Evolutionary conservation across 208 protist species (phyloP), one percentile per base, ranked within the genome.

Genomic region (Leishmania amazonensis): DNA sequence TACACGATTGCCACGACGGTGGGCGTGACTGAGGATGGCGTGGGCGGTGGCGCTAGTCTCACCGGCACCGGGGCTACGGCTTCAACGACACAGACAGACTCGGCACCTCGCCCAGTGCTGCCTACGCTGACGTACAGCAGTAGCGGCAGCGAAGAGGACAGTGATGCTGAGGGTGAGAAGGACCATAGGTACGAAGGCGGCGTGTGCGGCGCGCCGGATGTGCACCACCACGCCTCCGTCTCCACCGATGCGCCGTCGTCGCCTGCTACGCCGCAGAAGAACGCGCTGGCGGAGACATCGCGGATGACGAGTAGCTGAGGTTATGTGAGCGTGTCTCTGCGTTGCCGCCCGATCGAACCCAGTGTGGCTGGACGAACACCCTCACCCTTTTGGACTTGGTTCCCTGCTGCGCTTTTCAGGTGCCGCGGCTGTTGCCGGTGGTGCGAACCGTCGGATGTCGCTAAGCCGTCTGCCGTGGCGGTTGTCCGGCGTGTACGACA

Each of bases 1-100:
- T 94, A 89, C 83, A 86, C 90, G 31, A 88, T 86, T 40, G 83
- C 88, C n/a, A 89, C 84, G 11, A 84, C 90, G 65, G 81, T 86
- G 53, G 83, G 82, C 58, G 83, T 86, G 31, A 77, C 80, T 7
- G 83, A 86, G 77, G 78, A 86, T 17, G 83, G 83, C 31, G 68
- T 83, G 7, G 11, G 65, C 11, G 60, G 68, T 5, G 49, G 54
- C 24, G 19, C 40, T 15, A 45, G 51, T 53, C 45, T 28, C 76
- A 13, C 24, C 3, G 31, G 53, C 60, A 38, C 15, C n/a, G 40
- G 49, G 38, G 57, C 45, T 53, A 49, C 45, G 19, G 64, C 74
- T 38, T 62, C 51, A 38, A 28, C 75, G 40, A 64, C 49, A 42
- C 42, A n/a, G 58, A 45, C 51, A 35, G 42, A 67, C 1, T n/a